These are phyloP conservation scores for Puccinia triticina DNA, from an alignment of 1,284 basidiomycete genomes.

Conservation along the genomic window DNA sequence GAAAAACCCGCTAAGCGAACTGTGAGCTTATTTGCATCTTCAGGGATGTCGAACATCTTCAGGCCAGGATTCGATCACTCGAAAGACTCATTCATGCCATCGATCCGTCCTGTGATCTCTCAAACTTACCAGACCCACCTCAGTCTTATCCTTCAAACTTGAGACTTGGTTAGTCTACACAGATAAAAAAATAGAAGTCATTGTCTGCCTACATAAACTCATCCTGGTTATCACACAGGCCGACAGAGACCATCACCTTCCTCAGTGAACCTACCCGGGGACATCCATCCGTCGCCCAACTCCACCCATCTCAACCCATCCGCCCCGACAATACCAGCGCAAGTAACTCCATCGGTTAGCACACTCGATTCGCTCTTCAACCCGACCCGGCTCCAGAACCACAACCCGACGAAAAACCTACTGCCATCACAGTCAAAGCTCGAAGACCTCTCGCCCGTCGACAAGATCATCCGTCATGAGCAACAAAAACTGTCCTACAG, in stretches of 20 bases:
- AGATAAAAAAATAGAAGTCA: background rate
- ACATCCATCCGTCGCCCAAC: background rate
- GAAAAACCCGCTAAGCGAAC: too few relatives aligned
- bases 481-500: background rate
- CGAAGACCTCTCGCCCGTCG: slow-evolving; percentile 40
- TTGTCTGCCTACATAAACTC: background rate
- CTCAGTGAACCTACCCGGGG: slow-evolving; percentile 7
- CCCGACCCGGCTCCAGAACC: slow-evolving; percentile 11
- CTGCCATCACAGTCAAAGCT: background rate
- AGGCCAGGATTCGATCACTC: slow-evolving; percentile 48
- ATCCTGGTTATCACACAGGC: slow-evolving; percentile 1
- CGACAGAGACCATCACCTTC: background rate
- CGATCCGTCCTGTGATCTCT: slow-evolving; percentile 33
- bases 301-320: too few relatives aligned
- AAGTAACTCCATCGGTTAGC: slow-evolving; percentile 1
- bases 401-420: background rate
- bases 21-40: background rate
- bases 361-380: slow-evolving; percentile 22
- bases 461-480: slow-evolving; percentile 28
- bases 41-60: slow-evolving; percentile 48
- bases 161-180: slow-evolving; percentile 2
- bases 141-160: slow-evolving; percentile 5
- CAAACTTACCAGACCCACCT: slow-evolving; percentile 36
- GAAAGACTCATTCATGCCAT: slow-evolving; percentile 42
- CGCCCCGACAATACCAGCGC: background rate